These are phyloP conservation scores for Ceriops decandra DNA, from an alignment of 345 rosid species.

Conservation along the genomic window DNA sequence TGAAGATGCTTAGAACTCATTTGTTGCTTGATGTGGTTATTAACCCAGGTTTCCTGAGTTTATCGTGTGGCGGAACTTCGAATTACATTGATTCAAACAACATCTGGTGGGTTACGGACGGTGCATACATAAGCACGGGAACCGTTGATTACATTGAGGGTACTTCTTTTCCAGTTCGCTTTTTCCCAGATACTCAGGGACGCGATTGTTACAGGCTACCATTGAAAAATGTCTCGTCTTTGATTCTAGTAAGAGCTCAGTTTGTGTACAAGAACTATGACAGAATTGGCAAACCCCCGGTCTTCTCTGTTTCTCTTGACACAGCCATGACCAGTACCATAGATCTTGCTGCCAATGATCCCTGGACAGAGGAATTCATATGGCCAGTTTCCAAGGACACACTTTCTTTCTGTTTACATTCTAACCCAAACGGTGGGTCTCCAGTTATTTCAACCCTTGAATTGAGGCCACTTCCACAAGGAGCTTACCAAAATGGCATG, in stretches of 20 bases:
- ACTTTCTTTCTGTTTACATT: conserved; percentile 50
- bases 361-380: conserved; percentile 75
- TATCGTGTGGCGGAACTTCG: conserved; percentile 63
- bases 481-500: conserved; percentile 53
- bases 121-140: conserved; percentile 42
- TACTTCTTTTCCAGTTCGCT: conserved; percentile 46
- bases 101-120: conserved; percentile 67
- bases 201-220: conserved; percentile 64
- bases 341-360: conserved; percentile 59
- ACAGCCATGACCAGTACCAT: conserved; percentile 54
- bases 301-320: conserved; percentile 64
- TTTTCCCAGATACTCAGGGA: conserved; percentile 48
- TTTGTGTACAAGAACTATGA: conserved; percentile 81
- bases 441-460: conserved; percentile 82
- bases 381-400: conserved; percentile 54
- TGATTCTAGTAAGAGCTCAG: conserved; percentile 62
- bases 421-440: conserved; percentile 45
- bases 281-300: conserved; percentile 56
- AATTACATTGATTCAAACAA: conserved; percentile 44
- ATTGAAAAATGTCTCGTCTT: conserved; percentile 46
- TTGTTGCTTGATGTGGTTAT: conserved; percentile 10
- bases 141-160: conserved; percentile 34
- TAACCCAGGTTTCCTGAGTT: conserved; percentile 75
- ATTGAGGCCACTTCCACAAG: conserved; percentile 69
- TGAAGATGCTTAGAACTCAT: background rate